Evolutionary conservation across 306 rosid species (phyloP), one percentile per base, ranked within the genome.

Genomic region (Mucuna pruriens): DNA sequence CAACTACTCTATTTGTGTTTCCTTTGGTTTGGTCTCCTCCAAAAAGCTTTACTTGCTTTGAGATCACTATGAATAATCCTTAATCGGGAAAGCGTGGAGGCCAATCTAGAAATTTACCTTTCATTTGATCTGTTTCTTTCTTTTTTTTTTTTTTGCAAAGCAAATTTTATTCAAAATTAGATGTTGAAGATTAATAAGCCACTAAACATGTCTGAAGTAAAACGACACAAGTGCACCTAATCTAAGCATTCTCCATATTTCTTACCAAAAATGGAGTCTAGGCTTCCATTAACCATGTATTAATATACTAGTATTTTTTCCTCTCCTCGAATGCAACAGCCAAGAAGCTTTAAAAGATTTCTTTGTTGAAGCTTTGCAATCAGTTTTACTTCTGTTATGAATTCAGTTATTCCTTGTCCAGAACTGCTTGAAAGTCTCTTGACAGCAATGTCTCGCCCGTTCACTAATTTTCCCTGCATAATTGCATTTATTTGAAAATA

Each of bases 1-100:
- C 79, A 1, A 62, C 25, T 4, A 76, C 40, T 76, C 62, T 61
- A 0, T n/a, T 61, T 45, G 71, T 76, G 34, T 61, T 76, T 40
- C 80, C 80, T 40, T 58, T 44, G 0, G 22, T 75, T 3, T 75
- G 71, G 11, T 75, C 80, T 15, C 44, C 71, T 25, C 71, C 72
- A 11, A 76, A 61, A 25, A 16, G 58, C 42, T 0, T 75, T 75
- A 75, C 79, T 75, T 75, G 68, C n/a, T 54, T 74, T 74, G 13
- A 74, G 55, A 57, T 74, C 69, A 55, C 79, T 20, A 6, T 76
- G 80, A 1, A 76, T 44, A 44, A 76, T 76, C 7, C 80, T 76
- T 15, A 76, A n/a, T 17, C 60, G 10, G 0, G 71, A 73, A 73
- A 73, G 10, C 65, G 64, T 3, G 1, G 15, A 5, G 65, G 31